Base-by-base conservation (phyloP, 352 stramenopile genomes). In the Phytophthora rubi region DNA sequence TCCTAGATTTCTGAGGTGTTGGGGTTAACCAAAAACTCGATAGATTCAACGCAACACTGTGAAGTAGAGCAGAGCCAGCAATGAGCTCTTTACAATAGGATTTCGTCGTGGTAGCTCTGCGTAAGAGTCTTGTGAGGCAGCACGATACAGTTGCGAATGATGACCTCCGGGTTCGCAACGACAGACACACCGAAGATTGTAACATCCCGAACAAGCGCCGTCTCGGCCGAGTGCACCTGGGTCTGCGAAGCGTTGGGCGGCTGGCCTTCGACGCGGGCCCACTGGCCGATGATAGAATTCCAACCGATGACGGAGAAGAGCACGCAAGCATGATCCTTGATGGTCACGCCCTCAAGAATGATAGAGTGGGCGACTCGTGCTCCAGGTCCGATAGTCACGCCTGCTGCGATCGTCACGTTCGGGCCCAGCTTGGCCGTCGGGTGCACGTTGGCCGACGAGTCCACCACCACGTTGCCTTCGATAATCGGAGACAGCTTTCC, bases 61-160 rank as follows among this genome's bases (percentile, higher is more conserved):
- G 12, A 35, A 61, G 53, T 53, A 56, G 59, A 65, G 48, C 26
- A 33, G 55, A 62, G 52, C 63, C 49, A 70, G 47, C 59, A 70
- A 70, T 60, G 59, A 59, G 32, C 62, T 57, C 53, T 44, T 83
- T 87, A 97, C 77, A 96, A 82, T 62, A 97, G 76, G 66, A 97
- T 95, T 73, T 97, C 86, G 74, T 96, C 89, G 71, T 97, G 88
- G 68, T 94, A 96, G 77, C 88, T 97, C 71, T 89, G 82, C 57
- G 87, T 90, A 23, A 97, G 85, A 15, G 86, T 93, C 75, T 97
- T 97, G 79, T 95, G 87, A 23, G 88, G 88, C 16, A 97, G 74
- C 30, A 97, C 90, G 65, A 97, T 91, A 54, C 90, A 97, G 73
- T 97, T 97, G 59, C 90, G 90, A 61, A 97, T 94, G 73, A 96